phyloP scores from a whole-genome alignment of 495 filamentous ascomycete species.

The Talaromyces thailandensis region DNA sequence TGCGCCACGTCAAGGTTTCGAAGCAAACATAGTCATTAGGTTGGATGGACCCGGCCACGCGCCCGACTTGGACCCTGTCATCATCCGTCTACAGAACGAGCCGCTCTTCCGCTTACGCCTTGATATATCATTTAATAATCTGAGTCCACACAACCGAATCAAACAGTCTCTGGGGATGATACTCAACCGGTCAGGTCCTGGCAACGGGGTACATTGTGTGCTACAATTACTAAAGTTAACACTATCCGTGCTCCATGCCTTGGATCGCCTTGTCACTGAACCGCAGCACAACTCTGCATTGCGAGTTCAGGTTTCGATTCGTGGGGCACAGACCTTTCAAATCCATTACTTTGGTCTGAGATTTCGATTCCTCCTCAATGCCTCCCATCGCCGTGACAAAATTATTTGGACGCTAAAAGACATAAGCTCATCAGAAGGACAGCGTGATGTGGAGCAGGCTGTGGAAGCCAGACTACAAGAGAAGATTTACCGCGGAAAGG shows the following conservation, averaged over 20 bases:
- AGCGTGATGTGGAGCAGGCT: slow-evolving; percentile 8
- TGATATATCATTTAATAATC: slow-evolving; percentile 40
- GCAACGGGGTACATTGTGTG: slow-evolving; percentile 45
- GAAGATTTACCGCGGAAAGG: slow-evolving; percentile 31
- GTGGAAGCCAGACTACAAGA: slow-evolving; percentile 17
- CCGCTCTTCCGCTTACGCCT: slow-evolving; percentile 23
- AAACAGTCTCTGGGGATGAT: slow-evolving; percentile 51
- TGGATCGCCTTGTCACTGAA: slow-evolving; percentile 37
- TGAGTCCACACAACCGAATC: slow-evolving; percentile 71
- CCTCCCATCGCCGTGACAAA: slow-evolving; percentile 19
- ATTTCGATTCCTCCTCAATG: slow-evolving; percentile 28
- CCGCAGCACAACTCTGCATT: slow-evolving; percentile 15
- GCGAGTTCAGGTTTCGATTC: slow-evolving; percentile 28
- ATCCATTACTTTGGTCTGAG: slow-evolving; percentile 32
- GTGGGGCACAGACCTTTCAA: slow-evolving; percentile 33
- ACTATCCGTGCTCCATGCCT: slow-evolving; percentile 56
- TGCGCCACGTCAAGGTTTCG: slow-evolving; percentile 19
- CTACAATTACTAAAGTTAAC: slow-evolving; percentile 49
- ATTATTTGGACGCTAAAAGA: slow-evolving; percentile 36
- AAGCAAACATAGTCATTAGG: slow-evolving; percentile 23
- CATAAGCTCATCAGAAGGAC: slow-evolving; percentile 12
- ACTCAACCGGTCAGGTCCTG: slow-evolving; percentile 43
- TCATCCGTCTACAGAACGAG: slow-evolving; percentile 15
- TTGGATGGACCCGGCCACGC: slow-evolving; percentile 12
- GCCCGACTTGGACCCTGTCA: slow-evolving; percentile 15